Evolutionary conservation across 2,329 filamentous ascomycete genomes (phyloP).

Genomic region (Cladosporium sp.): DNA sequence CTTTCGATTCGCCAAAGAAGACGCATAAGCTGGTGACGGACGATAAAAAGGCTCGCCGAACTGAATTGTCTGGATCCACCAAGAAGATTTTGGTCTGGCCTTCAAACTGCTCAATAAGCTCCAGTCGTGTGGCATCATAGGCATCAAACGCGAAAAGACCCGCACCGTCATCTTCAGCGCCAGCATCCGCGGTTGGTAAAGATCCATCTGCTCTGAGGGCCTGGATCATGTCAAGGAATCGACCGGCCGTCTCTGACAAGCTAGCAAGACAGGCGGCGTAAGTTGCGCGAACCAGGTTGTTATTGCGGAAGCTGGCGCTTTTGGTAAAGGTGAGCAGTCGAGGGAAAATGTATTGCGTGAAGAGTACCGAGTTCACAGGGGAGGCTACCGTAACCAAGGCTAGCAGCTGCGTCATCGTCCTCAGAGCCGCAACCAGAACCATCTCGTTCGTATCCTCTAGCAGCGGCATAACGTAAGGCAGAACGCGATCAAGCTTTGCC

Average conservation of each 20-base stretch:
- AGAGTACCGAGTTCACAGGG: conserved; percentile 63
- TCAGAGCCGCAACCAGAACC: conserved; percentile 79
- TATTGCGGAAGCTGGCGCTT: conserved; percentile 42
- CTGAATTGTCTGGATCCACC: conserved; percentile 79
- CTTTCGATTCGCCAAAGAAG: conserved; percentile 88
- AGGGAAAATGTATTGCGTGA: conserved; percentile 62
- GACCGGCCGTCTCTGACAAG: conserved; percentile 76
- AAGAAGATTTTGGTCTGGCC: conserved; percentile 83
- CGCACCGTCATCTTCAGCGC: conserved; percentile 69
- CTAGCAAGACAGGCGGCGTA: conserved; percentile 92
- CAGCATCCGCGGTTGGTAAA: conserved; percentile 70
- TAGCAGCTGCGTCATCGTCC: conserved; percentile 83
- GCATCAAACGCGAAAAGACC: conserved; percentile 61
- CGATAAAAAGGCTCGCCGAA: conserved; percentile 83
- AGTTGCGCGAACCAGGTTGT: conserved; percentile 74
- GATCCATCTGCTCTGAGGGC: conserved; percentile 80
- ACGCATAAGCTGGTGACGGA: conserved; percentile 91
- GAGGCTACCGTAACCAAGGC: conserved; percentile 87
- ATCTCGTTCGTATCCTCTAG: conserved; percentile 78
- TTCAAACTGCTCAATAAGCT: conserved; percentile 81
- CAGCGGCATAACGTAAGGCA: conserved; percentile 83
- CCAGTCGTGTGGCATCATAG: conserved; percentile 80
- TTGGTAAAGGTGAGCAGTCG: conserved; percentile 55
- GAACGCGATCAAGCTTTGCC: conserved; percentile 86
- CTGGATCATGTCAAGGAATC: conserved; percentile 87